phyloP scores from a whole-genome alignment of 495 filamentous ascomycete species.

The Penicillium egyptiacum region DNA sequence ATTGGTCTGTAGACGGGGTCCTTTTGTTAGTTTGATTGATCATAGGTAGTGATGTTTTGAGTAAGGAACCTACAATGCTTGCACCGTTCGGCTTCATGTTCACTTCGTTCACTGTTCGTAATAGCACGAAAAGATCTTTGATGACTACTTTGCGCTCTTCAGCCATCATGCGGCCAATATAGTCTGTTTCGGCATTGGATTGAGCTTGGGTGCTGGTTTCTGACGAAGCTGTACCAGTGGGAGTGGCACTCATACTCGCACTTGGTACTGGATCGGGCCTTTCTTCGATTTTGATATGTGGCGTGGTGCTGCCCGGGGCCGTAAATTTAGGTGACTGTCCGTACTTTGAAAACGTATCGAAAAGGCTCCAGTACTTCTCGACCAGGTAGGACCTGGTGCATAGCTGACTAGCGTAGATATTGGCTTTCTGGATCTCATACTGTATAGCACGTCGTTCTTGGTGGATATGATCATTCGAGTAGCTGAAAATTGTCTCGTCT shows the following conservation, averaged over 20 bases:
- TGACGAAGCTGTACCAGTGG: background rate
- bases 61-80: conserved; percentile 55
- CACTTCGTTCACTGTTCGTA: conserved; percentile 69
- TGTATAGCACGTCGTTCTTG: conserved; percentile 55
- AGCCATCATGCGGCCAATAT: conserved; percentile 56
- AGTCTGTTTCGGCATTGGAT: conserved; percentile 42
- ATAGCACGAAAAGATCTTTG: conserved; percentile 67
- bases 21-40: conserved; percentile 6
- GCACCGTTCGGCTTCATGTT: conserved; percentile 81
- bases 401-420: conserved; percentile 74
- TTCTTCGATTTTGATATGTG: conserved; percentile 23
- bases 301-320: conserved; percentile 11
- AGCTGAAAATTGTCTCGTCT: conserved; percentile 28
- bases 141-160: conserved; percentile 72
- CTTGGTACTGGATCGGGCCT: background rate
- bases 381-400: conserved; percentile 76
- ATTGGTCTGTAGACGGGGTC: conserved; percentile 39
- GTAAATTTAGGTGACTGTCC: conserved; percentile 29
- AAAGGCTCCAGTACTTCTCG: conserved; percentile 72
- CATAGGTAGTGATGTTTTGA: background rate
- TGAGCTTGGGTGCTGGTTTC: conserved; percentile 15
- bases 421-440: conserved; percentile 81
- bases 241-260: background rate
- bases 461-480: conserved; percentile 27
- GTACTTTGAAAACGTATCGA: conserved; percentile 51